These are phyloP conservation scores for Leishmania mexicana DNA, from an alignment of 208 protist genomes.

Conservation along the genomic window DNA sequence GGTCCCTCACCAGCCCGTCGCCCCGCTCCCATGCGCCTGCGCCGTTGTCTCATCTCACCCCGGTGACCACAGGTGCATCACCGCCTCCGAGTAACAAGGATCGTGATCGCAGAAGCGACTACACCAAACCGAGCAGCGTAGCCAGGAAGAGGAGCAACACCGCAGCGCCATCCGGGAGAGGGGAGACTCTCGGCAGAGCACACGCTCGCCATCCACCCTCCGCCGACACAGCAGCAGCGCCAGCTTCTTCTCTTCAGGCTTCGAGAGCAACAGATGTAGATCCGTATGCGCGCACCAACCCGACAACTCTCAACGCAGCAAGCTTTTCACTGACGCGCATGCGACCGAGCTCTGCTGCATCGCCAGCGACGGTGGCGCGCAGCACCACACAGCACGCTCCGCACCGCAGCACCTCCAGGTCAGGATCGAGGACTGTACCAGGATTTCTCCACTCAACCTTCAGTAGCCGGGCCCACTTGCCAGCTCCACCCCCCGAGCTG, in stretches of 20 bases:
- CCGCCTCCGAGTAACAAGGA: neutral
- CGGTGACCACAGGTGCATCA: neutral
- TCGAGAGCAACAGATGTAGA: neutral
- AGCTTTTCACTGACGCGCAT: neutral
- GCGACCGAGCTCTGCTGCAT: neutral
- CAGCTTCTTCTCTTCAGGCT: neutral
- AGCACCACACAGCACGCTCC: neutral
- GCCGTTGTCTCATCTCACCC: neutral
- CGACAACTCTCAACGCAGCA: neutral
- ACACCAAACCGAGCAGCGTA: neutral
- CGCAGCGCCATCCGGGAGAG: neutral
- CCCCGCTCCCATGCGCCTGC: neutral
- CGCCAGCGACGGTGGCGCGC: neutral
- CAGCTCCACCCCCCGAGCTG: neutral
- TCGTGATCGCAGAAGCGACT: neutral
- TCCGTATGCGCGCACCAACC: neutral
- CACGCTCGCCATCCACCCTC: neutral
- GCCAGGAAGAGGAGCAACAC: too few relatives aligned
- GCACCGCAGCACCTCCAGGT: neutral
- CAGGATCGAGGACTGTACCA: neutral
- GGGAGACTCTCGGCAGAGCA: neutral
- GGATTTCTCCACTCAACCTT: slow-evolving; percentile 12
- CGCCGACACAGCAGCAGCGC: neutral
- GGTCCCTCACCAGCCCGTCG: too few relatives aligned
- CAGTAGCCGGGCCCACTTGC: slow-evolving; percentile 13